Conservation (phyloP, 1,139 yeast genomes). For the Magnusiomyces magnusii region DNA sequence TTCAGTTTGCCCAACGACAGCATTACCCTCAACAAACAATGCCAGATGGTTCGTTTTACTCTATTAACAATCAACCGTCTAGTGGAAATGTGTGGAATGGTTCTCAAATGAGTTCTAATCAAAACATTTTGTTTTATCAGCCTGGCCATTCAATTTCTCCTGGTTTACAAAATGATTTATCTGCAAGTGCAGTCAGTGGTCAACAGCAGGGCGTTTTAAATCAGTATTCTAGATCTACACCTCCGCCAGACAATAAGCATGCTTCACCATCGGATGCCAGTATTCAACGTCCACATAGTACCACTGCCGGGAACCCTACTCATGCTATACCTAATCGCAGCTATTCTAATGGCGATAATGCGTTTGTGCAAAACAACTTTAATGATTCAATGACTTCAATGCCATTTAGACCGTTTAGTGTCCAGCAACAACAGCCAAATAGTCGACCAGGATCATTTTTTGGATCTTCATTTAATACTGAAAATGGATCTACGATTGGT, state of each 20-base stretch:
- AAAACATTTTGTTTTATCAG: neutral
- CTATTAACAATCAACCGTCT: neutral
- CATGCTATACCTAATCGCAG: neutral
- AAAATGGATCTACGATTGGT: neutral
- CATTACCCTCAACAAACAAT: conserved; percentile 3
- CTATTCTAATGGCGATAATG: neutral
- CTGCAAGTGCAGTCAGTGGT: neutral
- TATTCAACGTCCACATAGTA: neutral
- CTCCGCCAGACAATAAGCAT: neutral
- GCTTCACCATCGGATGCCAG: neutral
- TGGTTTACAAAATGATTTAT: neutral
- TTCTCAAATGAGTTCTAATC: neutral
- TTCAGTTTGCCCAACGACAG: neutral
- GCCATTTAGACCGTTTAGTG: neutral
- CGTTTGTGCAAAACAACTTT: neutral
- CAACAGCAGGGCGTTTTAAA: neutral
- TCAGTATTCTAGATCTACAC: neutral
- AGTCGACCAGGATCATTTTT: neutral
- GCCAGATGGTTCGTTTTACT: neutral
- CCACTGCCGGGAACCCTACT: neutral
- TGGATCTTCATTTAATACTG: neutral
- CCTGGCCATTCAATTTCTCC: neutral
- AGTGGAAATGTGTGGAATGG: neutral
- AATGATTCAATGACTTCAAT: neutral
- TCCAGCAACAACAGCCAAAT: neutral